A percentile compares a stretch with the other conserved stretches of the same genome.
phyloP scores from a whole-genome alignment of 805 yeast genomes.

The Sugiyamaella chiloensis region DNA sequence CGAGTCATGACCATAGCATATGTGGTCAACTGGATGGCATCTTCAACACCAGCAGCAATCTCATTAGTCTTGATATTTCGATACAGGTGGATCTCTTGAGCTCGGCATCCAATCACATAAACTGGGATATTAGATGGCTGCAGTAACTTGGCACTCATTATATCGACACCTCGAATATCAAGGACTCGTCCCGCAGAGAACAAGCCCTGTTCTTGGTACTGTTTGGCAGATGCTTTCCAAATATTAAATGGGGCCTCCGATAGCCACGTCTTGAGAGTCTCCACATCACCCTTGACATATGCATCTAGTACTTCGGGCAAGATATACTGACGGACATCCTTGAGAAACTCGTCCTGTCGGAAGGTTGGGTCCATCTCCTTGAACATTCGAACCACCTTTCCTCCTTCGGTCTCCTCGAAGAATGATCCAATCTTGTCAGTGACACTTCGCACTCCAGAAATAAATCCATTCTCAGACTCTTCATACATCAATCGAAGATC shows the following conservation, averaged over 20 bases:
- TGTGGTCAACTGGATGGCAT: slow-evolving; percentile 86
- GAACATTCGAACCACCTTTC: slow-evolving; percentile 83
- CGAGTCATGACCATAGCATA: slow-evolving; percentile 96
- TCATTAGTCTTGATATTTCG: slow-evolving; percentile 90
- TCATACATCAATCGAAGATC: slow-evolving; percentile 64
- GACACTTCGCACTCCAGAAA: slow-evolving; percentile 75
- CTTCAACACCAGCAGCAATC: slow-evolving; percentile 93
- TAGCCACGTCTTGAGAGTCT: slow-evolving; percentile 81
- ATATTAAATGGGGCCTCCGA: slow-evolving; percentile 96
- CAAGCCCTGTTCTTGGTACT: slow-evolving; percentile 83
- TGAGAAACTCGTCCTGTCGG: slow-evolving; percentile 71
- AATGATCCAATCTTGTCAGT: slow-evolving; percentile 78
- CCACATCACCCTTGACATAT: slow-evolving; percentile 85
- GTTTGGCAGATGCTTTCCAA: slow-evolving; percentile 90
- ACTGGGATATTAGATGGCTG: slow-evolving; percentile 94
- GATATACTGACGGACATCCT: slow-evolving; percentile 83
- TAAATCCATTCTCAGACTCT: slow-evolving; percentile 89
- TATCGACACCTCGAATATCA: slow-evolving; percentile 93
- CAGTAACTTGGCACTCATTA: slow-evolving; percentile 79
- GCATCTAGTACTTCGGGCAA: slow-evolving; percentile 96
- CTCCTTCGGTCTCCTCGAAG: slow-evolving; percentile 95
- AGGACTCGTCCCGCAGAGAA: slow-evolving; percentile 87
- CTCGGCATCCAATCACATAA: slow-evolving; percentile 88
- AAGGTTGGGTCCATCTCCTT: slow-evolving; percentile 88
- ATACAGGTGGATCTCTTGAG: slow-evolving; percentile 89